Conservation (phyloP, 2,329 filamentous ascomycete genomes). For the Alternaria tenuissima region DNA sequence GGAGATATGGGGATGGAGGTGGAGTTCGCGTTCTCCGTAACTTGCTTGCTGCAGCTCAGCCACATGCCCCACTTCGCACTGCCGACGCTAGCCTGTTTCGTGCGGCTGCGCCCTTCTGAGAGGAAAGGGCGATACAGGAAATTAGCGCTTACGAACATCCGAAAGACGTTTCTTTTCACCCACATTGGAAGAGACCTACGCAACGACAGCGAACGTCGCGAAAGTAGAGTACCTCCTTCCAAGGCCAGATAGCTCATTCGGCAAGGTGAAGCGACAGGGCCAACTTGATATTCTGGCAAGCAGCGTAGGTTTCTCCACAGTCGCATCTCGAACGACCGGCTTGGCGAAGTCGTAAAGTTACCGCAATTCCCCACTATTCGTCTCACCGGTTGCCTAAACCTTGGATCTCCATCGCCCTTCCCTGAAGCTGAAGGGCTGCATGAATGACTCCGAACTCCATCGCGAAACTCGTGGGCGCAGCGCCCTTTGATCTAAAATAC, state of each 20-base stretch:
- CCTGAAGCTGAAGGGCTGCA: constrained; percentile 24
- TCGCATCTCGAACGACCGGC: constrained; percentile 1
- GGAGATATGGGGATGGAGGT: background rate
- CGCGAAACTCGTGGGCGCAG: constrained; percentile 20
- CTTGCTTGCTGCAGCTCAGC: constrained; percentile 12
- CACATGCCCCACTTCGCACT: constrained; percentile 14
- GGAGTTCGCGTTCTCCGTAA: constrained; percentile 7
- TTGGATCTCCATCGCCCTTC: constrained; percentile 23
- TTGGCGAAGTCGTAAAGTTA: constrained; percentile 19
- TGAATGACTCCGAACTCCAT: constrained; percentile 25
- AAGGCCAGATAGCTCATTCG: background rate
- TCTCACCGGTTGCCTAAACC: constrained; percentile 27
- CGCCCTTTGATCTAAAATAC: constrained; percentile 40
- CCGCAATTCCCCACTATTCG: constrained; percentile 18
- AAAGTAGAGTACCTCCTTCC: background rate
- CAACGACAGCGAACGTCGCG: background rate
- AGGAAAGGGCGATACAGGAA: constrained; percentile 22
- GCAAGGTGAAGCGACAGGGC: too few relatives aligned
- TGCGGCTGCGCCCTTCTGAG: constrained; percentile 19
- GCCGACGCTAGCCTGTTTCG: constrained; percentile 12
- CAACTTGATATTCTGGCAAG: background rate
- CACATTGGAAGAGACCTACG: background rate
- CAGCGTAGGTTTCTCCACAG: background rate
- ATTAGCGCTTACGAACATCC: constrained; percentile 21
- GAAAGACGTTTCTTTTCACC: constrained; percentile 6